A percentile compares a stretch with the other conserved stretches of the same genome.
phyloP scores from a whole-genome alignment of 202 grass and related monocot genomes.

The Hordeum pubiflorum region DNA sequence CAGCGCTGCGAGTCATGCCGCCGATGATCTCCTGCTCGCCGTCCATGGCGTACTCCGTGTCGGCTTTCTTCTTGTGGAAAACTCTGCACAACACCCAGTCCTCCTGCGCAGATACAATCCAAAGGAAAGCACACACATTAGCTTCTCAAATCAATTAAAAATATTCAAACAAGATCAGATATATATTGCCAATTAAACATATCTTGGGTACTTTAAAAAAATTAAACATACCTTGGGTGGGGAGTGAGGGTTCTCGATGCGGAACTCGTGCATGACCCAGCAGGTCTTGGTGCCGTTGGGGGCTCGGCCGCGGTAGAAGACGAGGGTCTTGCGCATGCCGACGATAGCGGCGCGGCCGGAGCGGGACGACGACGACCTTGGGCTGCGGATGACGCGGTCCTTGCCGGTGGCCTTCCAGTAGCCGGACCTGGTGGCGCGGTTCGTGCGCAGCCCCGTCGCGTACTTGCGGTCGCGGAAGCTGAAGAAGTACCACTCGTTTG shows the following conservation, averaged over 20 bases:
- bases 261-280: slow-evolving; percentile 94
- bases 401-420: slow-evolving; percentile 95
- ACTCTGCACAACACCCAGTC: slow-evolving; percentile 93
- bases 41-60: slow-evolving; percentile 38
- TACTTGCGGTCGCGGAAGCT: slow-evolving; percentile 94
- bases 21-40: slow-evolving; percentile 14
- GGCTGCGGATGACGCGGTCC: slow-evolving; percentile 53
- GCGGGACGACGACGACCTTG: not conserved
- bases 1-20: not conserved
- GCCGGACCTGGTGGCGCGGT: slow-evolving; percentile 75
- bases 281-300: slow-evolving; percentile 71
- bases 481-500: slow-evolving; percentile 97
- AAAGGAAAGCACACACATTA: not conserved
- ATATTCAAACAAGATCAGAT: not conserved
- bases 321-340: slow-evolving; percentile 94
- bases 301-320: slow-evolving; percentile 79
- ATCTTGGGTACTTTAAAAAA: slow-evolving; percentile 59
- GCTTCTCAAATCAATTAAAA: not conserved
- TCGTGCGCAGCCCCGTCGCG: slow-evolving; percentile 72
- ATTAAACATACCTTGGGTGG: slow-evolving; percentile 36
- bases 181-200: not conserved
- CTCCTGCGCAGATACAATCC: slow-evolving; percentile 34
- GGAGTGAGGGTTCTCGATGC: slow-evolving; percentile 57
- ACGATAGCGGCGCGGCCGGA: slow-evolving; percentile 26
- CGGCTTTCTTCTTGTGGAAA: slow-evolving; percentile 66